phyloP scores from a whole-genome alignment of 1,284 basidiomycete genomes.

The Malassezia dermatis region DNA sequence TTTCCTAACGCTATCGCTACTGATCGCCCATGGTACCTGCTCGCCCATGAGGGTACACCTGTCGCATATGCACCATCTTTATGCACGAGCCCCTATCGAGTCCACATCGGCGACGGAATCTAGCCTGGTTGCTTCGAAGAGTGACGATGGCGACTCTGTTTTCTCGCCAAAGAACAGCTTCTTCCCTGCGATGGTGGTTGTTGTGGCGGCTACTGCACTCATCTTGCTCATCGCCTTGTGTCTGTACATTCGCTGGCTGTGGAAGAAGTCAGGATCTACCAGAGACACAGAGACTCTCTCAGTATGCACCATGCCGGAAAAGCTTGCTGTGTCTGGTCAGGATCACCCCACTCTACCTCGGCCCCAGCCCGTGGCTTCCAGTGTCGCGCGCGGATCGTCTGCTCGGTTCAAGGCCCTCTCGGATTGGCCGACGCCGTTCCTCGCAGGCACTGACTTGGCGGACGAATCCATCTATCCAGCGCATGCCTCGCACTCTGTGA shows the following conservation, averaged over 20 bases:
- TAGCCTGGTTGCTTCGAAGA: not conserved
- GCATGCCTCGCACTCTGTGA: not conserved
- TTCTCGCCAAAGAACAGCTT: slow-evolving; percentile 10
- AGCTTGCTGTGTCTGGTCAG: not conserved
- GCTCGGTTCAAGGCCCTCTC: not conserved
- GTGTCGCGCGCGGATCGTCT: not conserved
- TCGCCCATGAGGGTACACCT: not conserved
- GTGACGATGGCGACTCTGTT: not conserved
- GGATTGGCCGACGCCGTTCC: not conserved
- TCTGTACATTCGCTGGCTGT: not conserved
- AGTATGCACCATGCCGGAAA: not conserved
- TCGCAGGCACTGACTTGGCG: not conserved
- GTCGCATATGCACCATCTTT: not conserved
- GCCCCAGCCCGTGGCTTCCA: not conserved
- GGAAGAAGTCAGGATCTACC: not conserved
- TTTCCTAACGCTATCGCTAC: not conserved
- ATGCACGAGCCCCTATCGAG: not conserved
- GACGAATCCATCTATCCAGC: not conserved
- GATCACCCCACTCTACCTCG: not conserved
- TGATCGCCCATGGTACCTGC: not conserved
- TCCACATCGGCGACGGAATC: not conserved
- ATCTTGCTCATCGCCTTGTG: not conserved
- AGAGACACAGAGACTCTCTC: not conserved
- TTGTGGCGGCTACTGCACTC: not conserved
- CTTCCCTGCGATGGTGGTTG: slow-evolving; percentile 8